phyloP scores from a whole-genome alignment of 129 eudicot species.

The Apium graveolens region DNA sequence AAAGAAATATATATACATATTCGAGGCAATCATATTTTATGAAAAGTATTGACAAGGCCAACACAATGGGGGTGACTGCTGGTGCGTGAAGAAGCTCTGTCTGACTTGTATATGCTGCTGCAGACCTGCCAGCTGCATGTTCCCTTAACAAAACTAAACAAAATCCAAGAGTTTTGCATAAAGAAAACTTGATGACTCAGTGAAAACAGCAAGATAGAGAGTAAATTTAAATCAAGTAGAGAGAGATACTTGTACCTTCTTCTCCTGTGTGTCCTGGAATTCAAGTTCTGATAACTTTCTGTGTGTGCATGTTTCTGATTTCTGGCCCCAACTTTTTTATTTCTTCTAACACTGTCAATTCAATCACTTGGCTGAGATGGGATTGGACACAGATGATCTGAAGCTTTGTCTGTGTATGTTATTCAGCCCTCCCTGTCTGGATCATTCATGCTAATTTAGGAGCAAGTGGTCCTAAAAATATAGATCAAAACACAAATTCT shows the following conservation, averaged over 20 bases:
- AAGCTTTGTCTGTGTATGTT: conserved; percentile 12
- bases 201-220: conserved; percentile 24
- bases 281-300: conserved; percentile 15
- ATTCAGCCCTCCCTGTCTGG: conserved; percentile 5
- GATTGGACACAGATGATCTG: conserved; percentile 28
- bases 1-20: neutral
- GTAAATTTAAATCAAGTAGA: neutral
- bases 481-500: neutral
- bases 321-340: neutral
- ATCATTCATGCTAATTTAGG: conserved; percentile 2
- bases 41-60: conserved; percentile 33
- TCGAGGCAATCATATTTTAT: conserved; percentile 16
- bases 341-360: conserved; percentile 2
- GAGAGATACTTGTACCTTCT: neutral
- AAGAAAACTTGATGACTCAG: conserved; percentile 38
- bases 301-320: conserved; percentile 10
- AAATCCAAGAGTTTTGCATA: conserved; percentile 26
- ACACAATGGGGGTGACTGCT: conserved; percentile 29
- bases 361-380: conserved; percentile 17
- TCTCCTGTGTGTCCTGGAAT: conserved; percentile 17
- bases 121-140: neutral
- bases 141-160: conserved; percentile 24
- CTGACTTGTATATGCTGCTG: conserved; percentile 34
- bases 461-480: neutral
- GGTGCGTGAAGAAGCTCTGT: conserved; percentile 3